Base-by-base conservation (phyloP, 306 rosid genomes). In the Acacia confusa region DNA sequence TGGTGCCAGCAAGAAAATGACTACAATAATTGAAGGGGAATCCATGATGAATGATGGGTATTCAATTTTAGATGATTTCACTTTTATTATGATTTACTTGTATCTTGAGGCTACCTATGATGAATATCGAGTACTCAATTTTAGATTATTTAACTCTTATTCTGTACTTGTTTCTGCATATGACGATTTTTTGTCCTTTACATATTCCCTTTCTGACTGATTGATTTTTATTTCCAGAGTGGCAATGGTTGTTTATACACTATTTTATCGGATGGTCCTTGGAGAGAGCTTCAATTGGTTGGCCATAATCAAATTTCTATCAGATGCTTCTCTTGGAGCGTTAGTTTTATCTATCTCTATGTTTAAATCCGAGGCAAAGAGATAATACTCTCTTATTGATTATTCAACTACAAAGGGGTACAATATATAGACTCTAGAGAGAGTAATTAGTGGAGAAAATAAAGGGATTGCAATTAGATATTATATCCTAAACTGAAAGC, bases 1-100 rank as follows among this genome's bases (percentile, higher is more conserved):
- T 52, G 99, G 99, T 81, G 98, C 98, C 53, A 92, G 98, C 90
- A 95, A 95, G 84, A 95, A 95, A 81, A 78, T 95, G 88, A 93
- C 90, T 85, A 95, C 99, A 11, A 92, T 93, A 87, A 89, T 95
- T 78, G 97, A 95, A 90, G 98, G 98, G 83, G 99, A 95, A 81
- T 95, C 99, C 84, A 84, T 93, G 93, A 95, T 95, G 99, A 95
- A 95, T 85, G 98, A 95, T 63, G 98, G 98, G 98, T 93, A 95
- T 78, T 79, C 55, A 79, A 45, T 28, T 87, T 78, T 27, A 57
- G 45, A 45, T 71, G 64, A 75, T 34, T 61, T 78, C n/a, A 0
- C 70, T 57, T 27, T 70, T 74, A 16, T 41, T 81, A 72, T 53
- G 76, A 69, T 36, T 68, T 43, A 43, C 55, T 44, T 28, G 3